Percentiles rank a stretch among this genome's conserved stretches.
phyloP scores from a whole-genome alignment of 257 asterid genomes.

The Fraxinus excelsior region DNA sequence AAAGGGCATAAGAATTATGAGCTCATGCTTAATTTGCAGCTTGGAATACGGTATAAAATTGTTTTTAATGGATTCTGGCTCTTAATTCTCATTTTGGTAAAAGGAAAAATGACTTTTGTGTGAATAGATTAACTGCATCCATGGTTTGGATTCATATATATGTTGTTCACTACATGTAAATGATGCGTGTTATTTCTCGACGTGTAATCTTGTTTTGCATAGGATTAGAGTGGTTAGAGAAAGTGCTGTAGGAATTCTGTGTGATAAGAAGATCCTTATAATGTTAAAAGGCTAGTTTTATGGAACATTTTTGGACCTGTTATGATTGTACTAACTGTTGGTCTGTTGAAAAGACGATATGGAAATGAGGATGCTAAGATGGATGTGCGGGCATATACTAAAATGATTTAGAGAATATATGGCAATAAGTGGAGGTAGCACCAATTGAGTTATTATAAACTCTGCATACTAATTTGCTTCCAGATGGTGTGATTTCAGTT shows the following conservation, averaged over 20 bases:
- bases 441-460: too few relatives aligned
- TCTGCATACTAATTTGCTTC: too few relatives aligned
- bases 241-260: too few relatives aligned
- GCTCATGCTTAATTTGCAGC: conserved; percentile 95
- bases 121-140: conserved; percentile 5
- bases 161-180: too few relatives aligned
- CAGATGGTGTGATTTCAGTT: not conserved
- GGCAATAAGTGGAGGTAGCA: too few relatives aligned
- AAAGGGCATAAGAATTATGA: conserved; percentile 90
- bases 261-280: not conserved
- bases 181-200: too few relatives aligned
- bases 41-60: conserved; percentile 77
- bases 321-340: not conserved
- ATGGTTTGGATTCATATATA: not conserved
- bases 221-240: too few relatives aligned
- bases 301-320: not conserved
- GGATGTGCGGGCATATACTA: not conserved
- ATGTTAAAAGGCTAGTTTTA: not conserved
- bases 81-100: not conserved
- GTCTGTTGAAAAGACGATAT: too few relatives aligned
- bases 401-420: not conserved
- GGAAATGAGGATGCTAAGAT: not conserved
- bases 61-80: conserved; percentile 8
- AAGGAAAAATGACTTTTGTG: conserved; percentile 2
- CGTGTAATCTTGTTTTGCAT: too few relatives aligned